Evolutionary conservation across 257 asterid genomes (phyloP).

Genomic region (Solanum gracilifrons): DNA sequence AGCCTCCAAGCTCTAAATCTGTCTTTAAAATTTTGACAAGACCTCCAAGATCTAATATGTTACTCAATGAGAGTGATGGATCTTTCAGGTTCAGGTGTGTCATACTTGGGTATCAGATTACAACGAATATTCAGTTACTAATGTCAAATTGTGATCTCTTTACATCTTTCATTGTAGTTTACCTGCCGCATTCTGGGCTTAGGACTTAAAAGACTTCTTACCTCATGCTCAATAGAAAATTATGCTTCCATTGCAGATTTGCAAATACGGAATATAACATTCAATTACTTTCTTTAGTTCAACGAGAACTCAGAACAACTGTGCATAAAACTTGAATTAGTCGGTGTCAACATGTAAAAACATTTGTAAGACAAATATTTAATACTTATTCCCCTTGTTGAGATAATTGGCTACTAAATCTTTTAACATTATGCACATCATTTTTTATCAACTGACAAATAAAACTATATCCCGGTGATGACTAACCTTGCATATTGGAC

Average conservation of each 20-base stretch:
- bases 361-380: background rate
- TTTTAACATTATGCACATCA: background rate
- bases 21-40: background rate
- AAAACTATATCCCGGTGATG: background rate
- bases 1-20: background rate
- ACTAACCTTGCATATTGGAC: constrained; percentile 97
- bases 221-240: background rate
- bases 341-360: background rate
- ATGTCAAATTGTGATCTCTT: background rate
- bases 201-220: background rate
- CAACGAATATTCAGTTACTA: background rate
- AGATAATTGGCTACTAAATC: background rate
- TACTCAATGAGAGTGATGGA: background rate
- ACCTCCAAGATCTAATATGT: background rate
- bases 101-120: background rate
- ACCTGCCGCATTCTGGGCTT: background rate
- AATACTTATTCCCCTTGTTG: background rate
- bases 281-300: background rate
- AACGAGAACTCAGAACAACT: background rate
- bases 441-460: background rate
- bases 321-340: background rate
- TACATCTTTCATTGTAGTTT: background rate
- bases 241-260: background rate
- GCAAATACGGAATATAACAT: background rate
- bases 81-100: background rate